Percentiles rank a stretch among this genome's conserved stretches.
phyloP scores from a whole-genome alignment of 2,329 filamentous ascomycete species.

The Mycosphaerella arachidis region DNA sequence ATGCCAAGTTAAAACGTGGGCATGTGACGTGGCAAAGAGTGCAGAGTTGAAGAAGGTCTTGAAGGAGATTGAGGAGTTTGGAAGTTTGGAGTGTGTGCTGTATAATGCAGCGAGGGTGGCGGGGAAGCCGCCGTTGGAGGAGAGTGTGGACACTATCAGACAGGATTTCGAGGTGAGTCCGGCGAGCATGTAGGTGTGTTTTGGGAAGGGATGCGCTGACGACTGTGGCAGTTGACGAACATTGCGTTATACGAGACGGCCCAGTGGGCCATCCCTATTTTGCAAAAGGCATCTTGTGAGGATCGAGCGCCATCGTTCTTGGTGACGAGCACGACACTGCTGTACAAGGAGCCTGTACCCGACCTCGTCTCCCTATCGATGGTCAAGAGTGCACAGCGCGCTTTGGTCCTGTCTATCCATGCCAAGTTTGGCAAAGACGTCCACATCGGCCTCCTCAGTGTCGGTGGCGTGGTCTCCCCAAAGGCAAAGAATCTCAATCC shows the following conservation, averaged over 20 bases:
- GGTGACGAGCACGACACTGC: conserved; percentile 45
- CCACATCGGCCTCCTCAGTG: conserved; percentile 45
- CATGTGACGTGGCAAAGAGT: conserved; percentile 43
- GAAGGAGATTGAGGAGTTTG: conserved; percentile 41
- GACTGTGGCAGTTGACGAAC: conserved; percentile 40
- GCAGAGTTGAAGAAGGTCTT: conserved; percentile 38
- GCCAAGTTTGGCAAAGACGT: conserved; percentile 42
- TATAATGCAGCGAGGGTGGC: conserved; percentile 52
- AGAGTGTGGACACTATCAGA: conserved; percentile 43
- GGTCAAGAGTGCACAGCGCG: conserved; percentile 50
- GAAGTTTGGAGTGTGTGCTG: conserved; percentile 45
- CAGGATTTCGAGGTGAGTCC: conserved; percentile 46
- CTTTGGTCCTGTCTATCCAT: conserved; percentile 44
- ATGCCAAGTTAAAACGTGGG: conserved; percentile 43
- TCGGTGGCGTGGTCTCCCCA: conserved; percentile 42
- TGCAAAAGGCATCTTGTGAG: conserved; percentile 33
- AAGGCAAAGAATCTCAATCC: conserved; percentile 44
- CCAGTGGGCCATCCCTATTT: conserved; percentile 45
- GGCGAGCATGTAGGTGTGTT: neutral
- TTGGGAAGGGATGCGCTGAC: neutral
- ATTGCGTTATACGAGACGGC: conserved; percentile 47
- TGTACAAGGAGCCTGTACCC: conserved; percentile 47
- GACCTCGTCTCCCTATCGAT: conserved; percentile 48
- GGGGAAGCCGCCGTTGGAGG: conserved; percentile 40
- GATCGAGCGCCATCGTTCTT: conserved; percentile 43